These are phyloP conservation scores for Sporodiniella umbellata DNA, from an alignment of 371 early-diverging fungal genomes.

Conservation along the genomic window DNA sequence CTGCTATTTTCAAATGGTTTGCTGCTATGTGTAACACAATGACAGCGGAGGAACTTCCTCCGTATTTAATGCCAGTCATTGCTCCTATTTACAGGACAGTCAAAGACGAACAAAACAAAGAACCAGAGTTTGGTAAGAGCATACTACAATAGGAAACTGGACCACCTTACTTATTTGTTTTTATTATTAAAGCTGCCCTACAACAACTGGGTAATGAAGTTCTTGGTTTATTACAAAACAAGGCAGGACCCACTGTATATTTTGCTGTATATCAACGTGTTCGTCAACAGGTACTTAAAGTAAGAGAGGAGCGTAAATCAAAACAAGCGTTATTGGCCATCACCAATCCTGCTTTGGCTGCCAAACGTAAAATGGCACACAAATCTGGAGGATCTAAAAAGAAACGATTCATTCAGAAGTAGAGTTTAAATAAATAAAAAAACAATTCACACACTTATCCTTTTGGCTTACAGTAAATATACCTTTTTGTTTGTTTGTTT, in stretches of 20 bases:
- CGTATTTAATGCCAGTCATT: constrained; percentile 71
- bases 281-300: constrained; percentile 55
- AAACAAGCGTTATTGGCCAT: constrained; percentile 55
- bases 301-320: constrained; percentile 34
- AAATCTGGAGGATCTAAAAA: constrained; percentile 29
- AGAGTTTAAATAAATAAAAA: too few relatives aligned
- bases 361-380: constrained; percentile 32
- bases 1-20: constrained; percentile 83
- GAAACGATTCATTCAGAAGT: too few relatives aligned
- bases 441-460: too few relatives aligned
- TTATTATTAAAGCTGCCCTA: constrained; percentile 56
- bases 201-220: constrained; percentile 80
- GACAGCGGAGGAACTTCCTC: constrained; percentile 49
- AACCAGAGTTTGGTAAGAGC: constrained; percentile 56
- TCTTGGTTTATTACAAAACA: constrained; percentile 71
- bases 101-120: constrained; percentile 70
- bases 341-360: constrained; percentile 27
- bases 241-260: constrained; percentile 75
- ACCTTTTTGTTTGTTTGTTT: too few relatives aligned
- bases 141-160: too few relatives aligned
- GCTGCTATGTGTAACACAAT: constrained; percentile 81
- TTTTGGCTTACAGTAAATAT: too few relatives aligned
- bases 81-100: constrained; percentile 80
- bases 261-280: constrained; percentile 70
- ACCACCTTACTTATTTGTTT: background rate